Evolutionary conservation across 148 eudicot genomes (phyloP).

Genomic region (Rhododendron kiyosumense): DNA sequence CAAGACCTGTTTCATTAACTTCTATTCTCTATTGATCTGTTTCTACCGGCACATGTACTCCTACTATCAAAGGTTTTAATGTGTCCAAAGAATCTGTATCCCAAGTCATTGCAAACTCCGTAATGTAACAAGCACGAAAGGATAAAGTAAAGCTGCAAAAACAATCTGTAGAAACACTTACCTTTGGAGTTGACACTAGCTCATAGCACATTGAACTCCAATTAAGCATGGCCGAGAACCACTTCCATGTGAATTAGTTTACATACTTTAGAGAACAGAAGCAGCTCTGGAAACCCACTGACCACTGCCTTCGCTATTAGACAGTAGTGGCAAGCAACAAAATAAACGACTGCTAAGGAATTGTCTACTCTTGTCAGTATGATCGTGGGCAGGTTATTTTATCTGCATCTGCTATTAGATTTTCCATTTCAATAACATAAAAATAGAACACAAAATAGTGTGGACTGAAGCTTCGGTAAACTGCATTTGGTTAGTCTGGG

Average conservation of each 20-base stretch:
- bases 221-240: neutral
- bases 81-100: neutral
- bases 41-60: neutral
- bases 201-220: neutral
- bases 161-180: neutral
- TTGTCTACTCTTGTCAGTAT: slow-evolving; percentile 11
- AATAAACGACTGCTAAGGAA: neutral
- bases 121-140: neutral
- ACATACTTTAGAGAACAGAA: neutral
- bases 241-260: neutral
- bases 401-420: neutral
- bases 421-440: neutral
- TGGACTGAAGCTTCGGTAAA: neutral
- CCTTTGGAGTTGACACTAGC: neutral
- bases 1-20: no score
- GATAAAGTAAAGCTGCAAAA: neutral
- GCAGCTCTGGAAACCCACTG: neutral
- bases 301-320: neutral
- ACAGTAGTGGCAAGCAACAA: neutral
- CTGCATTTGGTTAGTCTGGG: neutral
- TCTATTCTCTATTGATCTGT: neutral
- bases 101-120: neutral
- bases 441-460: neutral
- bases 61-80: neutral
- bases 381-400: slow-evolving; percentile 8